Conservation (phyloP, 2,329 filamentous ascomycete species). For the Alternaria gansuensis region DNA sequence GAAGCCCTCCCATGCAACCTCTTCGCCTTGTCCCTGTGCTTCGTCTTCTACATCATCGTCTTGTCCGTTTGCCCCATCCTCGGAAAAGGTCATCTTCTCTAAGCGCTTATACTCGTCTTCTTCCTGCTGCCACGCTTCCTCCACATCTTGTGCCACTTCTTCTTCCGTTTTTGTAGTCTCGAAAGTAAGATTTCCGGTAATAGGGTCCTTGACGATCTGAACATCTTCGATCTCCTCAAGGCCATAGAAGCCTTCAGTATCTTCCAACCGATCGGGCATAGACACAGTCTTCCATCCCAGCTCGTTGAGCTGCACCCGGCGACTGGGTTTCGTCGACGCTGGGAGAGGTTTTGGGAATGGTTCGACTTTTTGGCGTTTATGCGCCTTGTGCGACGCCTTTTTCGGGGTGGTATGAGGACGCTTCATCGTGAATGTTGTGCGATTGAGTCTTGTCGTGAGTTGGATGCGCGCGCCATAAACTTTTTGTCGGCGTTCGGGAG, state of each 20-base stretch:
- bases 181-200: slow-evolving; percentile 61
- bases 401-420: slow-evolving; percentile 51
- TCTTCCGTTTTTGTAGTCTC: slow-evolving; percentile 44
- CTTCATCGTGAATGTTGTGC: slow-evolving; percentile 44
- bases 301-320: slow-evolving; percentile 58
- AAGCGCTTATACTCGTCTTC: slow-evolving; percentile 34
- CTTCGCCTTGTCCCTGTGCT: slow-evolving; percentile 17
- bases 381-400: slow-evolving; percentile 53
- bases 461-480: slow-evolving; percentile 19
- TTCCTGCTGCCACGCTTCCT: slow-evolving; percentile 34
- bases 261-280: slow-evolving; percentile 78
- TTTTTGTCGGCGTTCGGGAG: slow-evolving; percentile 40
- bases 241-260: slow-evolving; percentile 93
- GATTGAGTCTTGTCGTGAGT: slow-evolving; percentile 11
- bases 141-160: slow-evolving; percentile 35
- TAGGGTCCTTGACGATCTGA: slow-evolving; percentile 72
- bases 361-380: slow-evolving; percentile 56
- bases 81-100: slow-evolving; percentile 34
- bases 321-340: slow-evolving; percentile 33
- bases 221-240: slow-evolving; percentile 93
- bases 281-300: slow-evolving; percentile 71
- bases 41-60: slow-evolving; percentile 1
- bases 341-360: slow-evolving; percentile 24
- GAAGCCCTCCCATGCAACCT: slow-evolving; percentile 42
- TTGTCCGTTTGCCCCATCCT: slow-evolving; percentile 12